phyloP scores from a whole-genome alignment of 768 basidiomycete species.

The Phylloporus sp. region DNA sequence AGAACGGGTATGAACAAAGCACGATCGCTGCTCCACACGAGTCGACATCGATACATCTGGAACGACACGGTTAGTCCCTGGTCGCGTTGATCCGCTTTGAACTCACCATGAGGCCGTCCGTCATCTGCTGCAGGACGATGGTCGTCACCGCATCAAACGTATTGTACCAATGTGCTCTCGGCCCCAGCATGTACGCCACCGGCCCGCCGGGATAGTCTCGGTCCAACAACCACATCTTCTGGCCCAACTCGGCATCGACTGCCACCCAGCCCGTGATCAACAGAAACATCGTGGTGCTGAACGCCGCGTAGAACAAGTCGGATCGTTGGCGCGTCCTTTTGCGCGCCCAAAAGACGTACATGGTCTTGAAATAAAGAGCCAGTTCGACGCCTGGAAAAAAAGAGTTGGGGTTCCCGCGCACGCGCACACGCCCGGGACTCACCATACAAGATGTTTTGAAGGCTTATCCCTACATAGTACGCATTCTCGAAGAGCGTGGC shows the following conservation, averaged over 20 bases:
- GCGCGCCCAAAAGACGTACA: slow-evolving; percentile 2
- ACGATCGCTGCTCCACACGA: slow-evolving; percentile 27
- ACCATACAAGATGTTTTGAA: slow-evolving; percentile 15
- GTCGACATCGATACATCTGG: slow-evolving; percentile 34
- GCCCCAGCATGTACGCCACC: slow-evolving; percentile 2
- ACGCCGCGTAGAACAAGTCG: slow-evolving; percentile 12
- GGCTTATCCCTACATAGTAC: slow-evolving; percentile 7
- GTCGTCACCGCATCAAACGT: slow-evolving; percentile 18
- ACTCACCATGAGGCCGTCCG: slow-evolving; percentile 25
- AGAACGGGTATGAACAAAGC: slow-evolving; percentile 10
- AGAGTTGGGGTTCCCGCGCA: too few species aligned
- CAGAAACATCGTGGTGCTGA: slow-evolving; percentile 3
- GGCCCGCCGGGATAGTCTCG: slow-evolving; percentile 27
- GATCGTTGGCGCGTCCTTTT: neutral
- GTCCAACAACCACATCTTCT: slow-evolving; percentile 29
- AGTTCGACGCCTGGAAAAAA: slow-evolving; percentile 8
- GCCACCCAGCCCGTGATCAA: neutral
- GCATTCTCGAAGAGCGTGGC: neutral
- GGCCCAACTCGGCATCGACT: slow-evolving; percentile 1
- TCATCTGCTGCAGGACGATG: slow-evolving; percentile 28
- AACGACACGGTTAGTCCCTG: neutral
- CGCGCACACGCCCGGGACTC: neutral
- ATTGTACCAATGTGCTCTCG: slow-evolving; percentile 15
- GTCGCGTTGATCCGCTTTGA: neutral
- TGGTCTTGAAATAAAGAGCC: slow-evolving; percentile 11